Percentiles rank a stretch among this genome's conserved stretches.
Conservation (phyloP, 2,329 filamentous ascomycete species). For the Lasiodiplodia citricola region DNA sequence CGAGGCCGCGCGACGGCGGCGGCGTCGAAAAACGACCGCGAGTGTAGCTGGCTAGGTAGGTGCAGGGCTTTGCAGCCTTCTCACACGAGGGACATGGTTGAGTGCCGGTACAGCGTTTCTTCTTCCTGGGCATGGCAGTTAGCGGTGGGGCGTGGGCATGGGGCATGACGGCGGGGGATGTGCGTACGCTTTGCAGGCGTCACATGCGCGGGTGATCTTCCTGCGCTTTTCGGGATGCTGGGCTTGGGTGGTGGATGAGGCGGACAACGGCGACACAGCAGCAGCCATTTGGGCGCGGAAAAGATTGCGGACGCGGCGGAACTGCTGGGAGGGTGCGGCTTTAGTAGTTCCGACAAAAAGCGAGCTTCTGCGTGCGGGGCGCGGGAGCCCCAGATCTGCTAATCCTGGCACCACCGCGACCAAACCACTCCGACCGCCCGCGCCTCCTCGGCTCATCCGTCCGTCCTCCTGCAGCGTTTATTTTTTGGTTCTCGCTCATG, state of each 20-base stretch:
- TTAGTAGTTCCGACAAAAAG: conserved; percentile 14
- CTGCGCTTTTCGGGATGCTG: conserved; percentile 25
- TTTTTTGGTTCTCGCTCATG: no score
- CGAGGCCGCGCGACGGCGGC: conserved; percentile 25
- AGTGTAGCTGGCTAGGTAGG: conserved; percentile 25
- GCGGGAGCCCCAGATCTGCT: conserved; percentile 7
- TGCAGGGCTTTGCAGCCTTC: conserved; percentile 25
- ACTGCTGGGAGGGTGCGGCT: conserved; percentile 8
- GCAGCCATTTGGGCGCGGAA: conserved; percentile 16
- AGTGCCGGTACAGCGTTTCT: conserved; percentile 26
- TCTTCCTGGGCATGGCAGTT: conserved; percentile 11
- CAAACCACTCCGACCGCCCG: background rate
- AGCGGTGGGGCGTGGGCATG: background rate
- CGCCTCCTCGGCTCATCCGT: conserved; percentile 6
- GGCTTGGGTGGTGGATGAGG: background rate
- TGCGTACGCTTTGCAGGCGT: conserved; percentile 27
- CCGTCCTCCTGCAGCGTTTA: background rate
- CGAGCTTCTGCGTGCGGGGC: conserved; percentile 1
- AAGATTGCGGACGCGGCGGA: conserved; percentile 16
- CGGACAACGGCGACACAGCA: conserved; percentile 23
- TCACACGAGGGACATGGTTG: conserved; percentile 26
- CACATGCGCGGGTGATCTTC: conserved; percentile 26
- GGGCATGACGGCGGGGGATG: background rate
- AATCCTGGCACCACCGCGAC: background rate
- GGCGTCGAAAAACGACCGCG: conserved; percentile 25